Base-by-base conservation (phyloP, 257 asterid genomes). In the Nicotiana obtusifolia region DNA sequence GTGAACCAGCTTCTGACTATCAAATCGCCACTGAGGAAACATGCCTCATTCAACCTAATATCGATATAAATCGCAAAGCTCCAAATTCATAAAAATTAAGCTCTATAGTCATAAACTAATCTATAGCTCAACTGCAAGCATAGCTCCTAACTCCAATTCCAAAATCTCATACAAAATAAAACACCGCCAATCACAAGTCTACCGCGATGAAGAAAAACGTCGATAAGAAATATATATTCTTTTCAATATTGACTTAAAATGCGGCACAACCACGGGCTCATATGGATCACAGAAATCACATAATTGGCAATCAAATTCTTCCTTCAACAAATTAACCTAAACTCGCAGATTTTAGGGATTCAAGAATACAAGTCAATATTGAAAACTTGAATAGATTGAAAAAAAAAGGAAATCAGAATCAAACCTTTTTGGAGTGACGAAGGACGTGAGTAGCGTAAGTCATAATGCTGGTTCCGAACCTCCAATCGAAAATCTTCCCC, bases 351-450 rank as follows among this genome's bases (percentile, higher is more conserved):
- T 35, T 35, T 71, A 52, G 19, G 24, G 35, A 71, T 71, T 30
- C 35, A 41, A 19, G 9, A n/a, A 33, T 17, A 71, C 57, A 14
- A 3, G 57, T 37, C 9, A 20, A 17, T 37, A 24, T 13, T 54
- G 78, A 71, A 5, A 35, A 37, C 10, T 35, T n/a, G 22, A n/a
- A 71, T 30, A 3, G 20, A 19, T 10, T 3, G 7, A 33, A 52
- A 35, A 6, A 4, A 16, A 28, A 41, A 20, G 14, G 73, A 76
- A 0, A 59, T 31, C 24, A 59, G 52, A 78, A 76, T n/a, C 67
- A 2, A 67, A 92, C 98, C 93, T 89, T 91, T 79, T 80, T 87
- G 11, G 95, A 89, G 86, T 92, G 95, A 83, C 88, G 91, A 73
- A 89, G 37, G 77, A 94, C 73, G 81, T 93, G 91, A 80, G 91